Conservation (phyloP, 371 early-diverging fungal genomes). For the Syncephalastrum contaminatum region DNA sequence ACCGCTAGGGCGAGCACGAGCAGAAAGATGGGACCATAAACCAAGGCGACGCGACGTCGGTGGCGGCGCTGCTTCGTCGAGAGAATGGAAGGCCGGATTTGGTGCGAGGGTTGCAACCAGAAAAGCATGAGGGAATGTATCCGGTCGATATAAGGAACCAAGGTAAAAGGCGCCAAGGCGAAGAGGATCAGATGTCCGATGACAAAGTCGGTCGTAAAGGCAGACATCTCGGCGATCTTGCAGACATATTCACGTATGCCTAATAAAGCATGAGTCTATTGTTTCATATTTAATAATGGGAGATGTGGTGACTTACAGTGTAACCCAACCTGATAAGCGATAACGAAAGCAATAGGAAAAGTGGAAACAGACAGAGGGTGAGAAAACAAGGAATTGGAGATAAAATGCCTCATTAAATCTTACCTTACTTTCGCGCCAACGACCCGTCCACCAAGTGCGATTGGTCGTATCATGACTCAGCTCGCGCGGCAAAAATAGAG, state of each 20-base stretch:
- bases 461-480: slow-evolving; percentile 78
- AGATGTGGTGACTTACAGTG: neutral
- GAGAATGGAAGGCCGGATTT: slow-evolving; percentile 75
- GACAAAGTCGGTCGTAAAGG: slow-evolving; percentile 81
- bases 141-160: slow-evolving; percentile 74
- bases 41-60: slow-evolving; percentile 57
- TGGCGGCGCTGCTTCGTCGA: slow-evolving; percentile 64
- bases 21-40: slow-evolving; percentile 69
- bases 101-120: slow-evolving; percentile 78
- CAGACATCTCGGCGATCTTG: slow-evolving; percentile 85
- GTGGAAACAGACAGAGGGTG: slow-evolving; percentile 6
- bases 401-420: neutral
- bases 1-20: slow-evolving; percentile 26
- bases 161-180: slow-evolving; percentile 64
- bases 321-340: slow-evolving; percentile 3
- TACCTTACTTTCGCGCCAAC: slow-evolving; percentile 61
- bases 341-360: neutral
- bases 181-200: slow-evolving; percentile 78
- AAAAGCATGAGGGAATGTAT: slow-evolving; percentile 83
- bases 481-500: slow-evolving; percentile 76
- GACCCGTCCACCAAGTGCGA: slow-evolving; percentile 90
- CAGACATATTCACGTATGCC: slow-evolving; percentile 80
- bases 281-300: too few relatives aligned
- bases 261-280: slow-evolving; percentile 12
- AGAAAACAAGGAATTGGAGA: neutral